Evolutionary conservation across 805 yeast species (phyloP).

Genomic region (Metschnikowia lunata): DNA sequence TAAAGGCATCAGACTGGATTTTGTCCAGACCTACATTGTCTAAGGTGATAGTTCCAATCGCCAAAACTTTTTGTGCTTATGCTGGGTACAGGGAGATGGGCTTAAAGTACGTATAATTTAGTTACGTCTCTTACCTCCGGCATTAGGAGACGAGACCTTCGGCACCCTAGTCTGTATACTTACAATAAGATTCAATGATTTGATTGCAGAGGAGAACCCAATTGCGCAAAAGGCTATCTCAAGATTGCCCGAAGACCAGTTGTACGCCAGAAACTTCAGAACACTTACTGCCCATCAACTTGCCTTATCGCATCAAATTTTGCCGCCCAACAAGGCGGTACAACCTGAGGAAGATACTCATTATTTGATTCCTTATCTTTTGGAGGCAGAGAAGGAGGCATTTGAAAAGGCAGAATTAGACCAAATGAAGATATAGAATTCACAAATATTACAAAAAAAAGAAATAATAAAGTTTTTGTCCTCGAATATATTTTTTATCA

Average conservation of each 20-base stretch:
- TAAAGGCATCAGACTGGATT: constrained; percentile 72
- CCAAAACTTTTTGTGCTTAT: constrained; percentile 64
- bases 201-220: constrained; percentile 83
- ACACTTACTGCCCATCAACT: constrained; percentile 88
- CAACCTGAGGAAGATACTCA: constrained; percentile 76
- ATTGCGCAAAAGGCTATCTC: constrained; percentile 79
- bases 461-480: background rate
- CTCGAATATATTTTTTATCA: too few species aligned
- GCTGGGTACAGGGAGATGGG: constrained; percentile 97
- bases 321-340: constrained; percentile 76
- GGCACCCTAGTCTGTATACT: constrained; percentile 9
- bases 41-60: constrained; percentile 72
- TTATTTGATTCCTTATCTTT: constrained; percentile 81
- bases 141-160: too few species aligned
- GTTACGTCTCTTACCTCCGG: too few species aligned
- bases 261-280: constrained; percentile 90
- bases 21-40: constrained; percentile 75
- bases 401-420: constrained; percentile 86
- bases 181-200: constrained; percentile 66
- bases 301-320: constrained; percentile 74
- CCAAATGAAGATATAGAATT: constrained; percentile 46
- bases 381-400: constrained; percentile 92
- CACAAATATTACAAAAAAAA: background rate
- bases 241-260: constrained; percentile 80
- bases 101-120: constrained; percentile 45